Base-by-base conservation (phyloP, 768 basidiomycete species). In the Russula brevipes region DNA sequence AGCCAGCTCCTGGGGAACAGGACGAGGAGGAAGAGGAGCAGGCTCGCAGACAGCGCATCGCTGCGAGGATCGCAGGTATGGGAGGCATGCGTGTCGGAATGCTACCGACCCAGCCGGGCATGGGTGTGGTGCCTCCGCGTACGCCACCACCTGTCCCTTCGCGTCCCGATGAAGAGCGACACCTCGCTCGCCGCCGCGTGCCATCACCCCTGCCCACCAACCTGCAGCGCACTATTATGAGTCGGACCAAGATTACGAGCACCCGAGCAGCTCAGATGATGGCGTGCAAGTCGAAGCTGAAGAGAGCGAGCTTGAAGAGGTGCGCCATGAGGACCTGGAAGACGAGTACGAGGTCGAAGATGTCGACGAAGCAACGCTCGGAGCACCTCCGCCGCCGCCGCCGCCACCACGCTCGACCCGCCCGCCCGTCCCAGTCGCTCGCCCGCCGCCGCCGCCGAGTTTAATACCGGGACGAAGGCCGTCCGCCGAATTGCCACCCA, bases 221-320 rank as follows among this genome's bases (percentile, higher is more conserved):
- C 75, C 73, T n/a, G 72, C 77, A 0, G 68, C 68, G 7, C 67
- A 72, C 0, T 64, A 67, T 17, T 42, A 72, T 30, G 82, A 84
- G 54, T 77, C 75, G n/a, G 82, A 83, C 46, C 72, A 76, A 10
- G 80, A 77, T 53, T 70, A 68, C 4, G 71, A 64, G 78, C 80
- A 69, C 66, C 72, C 35, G 46, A 69, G 72, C 39, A 73, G 75
- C 38, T 82, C 83, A 4, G 84, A 85, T 19, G 87, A 89, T 50
- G 82, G 82, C 10, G 85, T 85, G 30, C 78, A 79, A 42, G 82
- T 85, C 31, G 88, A 89, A 61, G 82, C 80, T 6, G 87, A 88
- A 69, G 87, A 89, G 68, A 88, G 86, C 64, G 87, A 89, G 70
- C 76, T 84, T 14, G 88, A 89, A 66, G 87, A 89, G 66, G 81